A percentile compares a stretch with the other conserved stretches of the same genome.
Conservation (phyloP, 257 asterid genomes). For the Mitragyna speciosa region DNA sequence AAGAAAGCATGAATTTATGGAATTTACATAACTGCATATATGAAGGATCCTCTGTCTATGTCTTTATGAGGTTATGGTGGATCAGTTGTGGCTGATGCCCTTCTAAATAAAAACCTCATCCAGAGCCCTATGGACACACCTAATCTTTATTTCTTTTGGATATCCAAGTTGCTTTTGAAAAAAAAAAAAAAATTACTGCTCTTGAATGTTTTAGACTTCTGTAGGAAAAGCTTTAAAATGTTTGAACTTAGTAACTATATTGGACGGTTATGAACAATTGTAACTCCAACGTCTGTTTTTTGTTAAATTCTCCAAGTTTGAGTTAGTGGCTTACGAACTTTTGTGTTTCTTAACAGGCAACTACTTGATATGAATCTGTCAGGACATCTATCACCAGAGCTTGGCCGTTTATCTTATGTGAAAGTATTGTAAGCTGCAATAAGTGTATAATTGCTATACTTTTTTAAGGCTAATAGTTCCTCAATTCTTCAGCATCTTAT, state of each 20-base stretch:
- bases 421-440: conserved; percentile 66
- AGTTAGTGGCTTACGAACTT: not conserved
- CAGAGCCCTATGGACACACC: not conserved
- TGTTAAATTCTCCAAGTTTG: not conserved
- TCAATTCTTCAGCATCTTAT: not conserved
- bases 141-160: not conserved
- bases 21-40: not conserved
- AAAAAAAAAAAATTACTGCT: too few species aligned
- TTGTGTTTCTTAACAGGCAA: conserved; percentile 47
- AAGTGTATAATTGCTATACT: not conserved
- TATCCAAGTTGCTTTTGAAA: not conserved
- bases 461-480: not conserved
- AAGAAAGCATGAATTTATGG: not conserved
- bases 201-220: not conserved
- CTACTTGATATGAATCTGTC: conserved; percentile 54
- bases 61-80: not conserved
- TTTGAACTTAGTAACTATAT: not conserved
- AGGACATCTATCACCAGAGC: conserved; percentile 81
- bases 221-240: not conserved
- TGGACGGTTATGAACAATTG: not conserved
- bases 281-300: not conserved
- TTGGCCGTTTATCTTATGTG: conserved; percentile 72
- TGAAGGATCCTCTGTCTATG: not conserved
- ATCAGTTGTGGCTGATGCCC: not conserved
- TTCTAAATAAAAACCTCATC: not conserved